Conservation (phyloP, 2,329 filamentous ascomycete species). For the Hymenoscyphus repandus region DNA sequence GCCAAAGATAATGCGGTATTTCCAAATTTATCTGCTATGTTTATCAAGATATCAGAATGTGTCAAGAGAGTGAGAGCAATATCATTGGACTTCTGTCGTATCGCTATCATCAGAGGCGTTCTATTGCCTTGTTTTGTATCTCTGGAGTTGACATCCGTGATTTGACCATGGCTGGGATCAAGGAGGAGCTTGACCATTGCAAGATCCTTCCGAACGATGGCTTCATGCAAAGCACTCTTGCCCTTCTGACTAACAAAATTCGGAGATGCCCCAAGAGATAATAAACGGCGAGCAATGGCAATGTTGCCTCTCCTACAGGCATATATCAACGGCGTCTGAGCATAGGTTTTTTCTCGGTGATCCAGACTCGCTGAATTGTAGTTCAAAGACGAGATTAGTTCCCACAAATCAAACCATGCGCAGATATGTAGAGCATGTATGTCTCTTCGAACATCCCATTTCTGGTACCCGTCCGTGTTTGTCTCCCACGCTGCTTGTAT, state of each 20-base stretch:
- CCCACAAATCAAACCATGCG: conserved; percentile 15
- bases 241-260: conserved; percentile 10
- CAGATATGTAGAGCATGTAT: conserved; percentile 18
- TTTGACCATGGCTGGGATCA: not conserved
- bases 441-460: conserved; percentile 18
- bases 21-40: conserved; percentile 10
- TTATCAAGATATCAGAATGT: conserved; percentile 4
- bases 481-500: conserved; percentile 17
- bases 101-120: conserved; percentile 12
- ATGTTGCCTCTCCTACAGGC: conserved; percentile 26
- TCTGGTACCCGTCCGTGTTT: conserved; percentile 10
- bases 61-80: conserved; percentile 9
- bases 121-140: conserved; percentile 6
- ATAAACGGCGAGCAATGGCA: conserved; percentile 25
- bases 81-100: not conserved
- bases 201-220: conserved; percentile 6
- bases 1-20: conserved; percentile 13
- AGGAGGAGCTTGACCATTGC: conserved; percentile 12
- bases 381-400: conserved; percentile 7
- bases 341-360: conserved; percentile 19
- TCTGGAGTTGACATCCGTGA: conserved; percentile 7
- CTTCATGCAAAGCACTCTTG: conserved; percentile 14
- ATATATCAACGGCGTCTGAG: conserved; percentile 32
- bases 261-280: conserved; percentile 10
- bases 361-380: conserved; percentile 4